Base-by-base conservation (phyloP, 257 asterid genomes). In the Handroanthus guayacan region DNA sequence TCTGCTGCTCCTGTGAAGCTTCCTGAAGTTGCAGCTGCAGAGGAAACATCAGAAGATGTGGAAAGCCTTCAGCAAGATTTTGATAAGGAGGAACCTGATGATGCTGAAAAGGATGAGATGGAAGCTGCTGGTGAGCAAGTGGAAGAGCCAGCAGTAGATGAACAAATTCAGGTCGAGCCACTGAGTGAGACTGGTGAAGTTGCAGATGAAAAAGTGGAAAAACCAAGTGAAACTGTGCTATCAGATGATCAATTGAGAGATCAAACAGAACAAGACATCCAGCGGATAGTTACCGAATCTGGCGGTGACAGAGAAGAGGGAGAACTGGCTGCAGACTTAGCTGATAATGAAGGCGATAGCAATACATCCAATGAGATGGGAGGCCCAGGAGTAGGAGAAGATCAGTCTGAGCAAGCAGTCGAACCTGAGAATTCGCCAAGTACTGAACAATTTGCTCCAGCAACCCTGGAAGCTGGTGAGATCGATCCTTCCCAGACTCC, bases 291-390 rank as follows among this genome's bases (percentile, higher is more conserved):
- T 43, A 72, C 81, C 31, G 97, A 90, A 75, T 78, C 84, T 43
- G 91, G 81, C 66, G 80, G 82, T 44, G 98, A 93, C 14, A 84
- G 83, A 81, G 99, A 95, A 77, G 99, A 92, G 83, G 98, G 95
- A 16, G 99, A 92, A 84, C 73, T 88, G 69, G 86, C 58, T 43
- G 70, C 82, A 10, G 98, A 89, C 36, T 76, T 71, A 63, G 81
- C 72, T 25, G 97, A 92, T 61, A 71, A 54, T 62, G 98, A 92
- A 43, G 93, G 79, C 31, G 91, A 85, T 68, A 79, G 82, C 82
- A 74, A 75, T 63, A 13, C 69, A 8, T 77, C 84, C 37, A 84
- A 64, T 12, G 80, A 77, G 72, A 73, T 45, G 47, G 89, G 79
- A 11, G 83, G 82, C 45, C 77, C 88, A 7, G 92, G 81, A 72